Conservation (phyloP, 2,329 filamentous ascomycete genomes). For the Penicillium glabrum region DNA sequence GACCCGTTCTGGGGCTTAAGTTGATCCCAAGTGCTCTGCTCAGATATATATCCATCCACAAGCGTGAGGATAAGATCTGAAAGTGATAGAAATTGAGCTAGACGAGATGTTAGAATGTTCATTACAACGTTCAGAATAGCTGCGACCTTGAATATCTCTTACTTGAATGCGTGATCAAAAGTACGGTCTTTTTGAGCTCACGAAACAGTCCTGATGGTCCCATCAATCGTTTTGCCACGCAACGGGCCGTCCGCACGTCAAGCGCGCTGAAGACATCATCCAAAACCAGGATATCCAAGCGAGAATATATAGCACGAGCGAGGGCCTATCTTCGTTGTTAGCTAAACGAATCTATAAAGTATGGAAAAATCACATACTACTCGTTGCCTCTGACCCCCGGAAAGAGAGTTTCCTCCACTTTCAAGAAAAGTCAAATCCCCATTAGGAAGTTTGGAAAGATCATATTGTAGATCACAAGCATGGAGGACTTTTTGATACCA, state of each 20-base stretch:
- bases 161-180: neutral
- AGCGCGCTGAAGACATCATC: conserved; percentile 9
- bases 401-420: neutral
- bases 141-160: neutral
- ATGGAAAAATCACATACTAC: neutral
- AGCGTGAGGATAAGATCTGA: neutral
- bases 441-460: neutral
- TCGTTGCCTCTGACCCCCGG: conserved; percentile 3
- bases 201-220: neutral
- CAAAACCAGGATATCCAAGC: neutral
- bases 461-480: neutral
- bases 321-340: neutral
- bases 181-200: neutral
- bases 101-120: neutral
- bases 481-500: conserved; percentile 2
- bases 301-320: conserved; percentile 4
- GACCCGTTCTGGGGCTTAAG: neutral
- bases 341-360: neutral
- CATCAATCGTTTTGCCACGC: neutral
- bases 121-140: too few relatives aligned
- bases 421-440: conserved; percentile 2
- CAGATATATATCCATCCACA: neutral
- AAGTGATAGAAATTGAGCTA: neutral
- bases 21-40: neutral
- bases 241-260: neutral